Conservation (phyloP, 306 rosid species). For the Lathyrus sativus region DNA sequence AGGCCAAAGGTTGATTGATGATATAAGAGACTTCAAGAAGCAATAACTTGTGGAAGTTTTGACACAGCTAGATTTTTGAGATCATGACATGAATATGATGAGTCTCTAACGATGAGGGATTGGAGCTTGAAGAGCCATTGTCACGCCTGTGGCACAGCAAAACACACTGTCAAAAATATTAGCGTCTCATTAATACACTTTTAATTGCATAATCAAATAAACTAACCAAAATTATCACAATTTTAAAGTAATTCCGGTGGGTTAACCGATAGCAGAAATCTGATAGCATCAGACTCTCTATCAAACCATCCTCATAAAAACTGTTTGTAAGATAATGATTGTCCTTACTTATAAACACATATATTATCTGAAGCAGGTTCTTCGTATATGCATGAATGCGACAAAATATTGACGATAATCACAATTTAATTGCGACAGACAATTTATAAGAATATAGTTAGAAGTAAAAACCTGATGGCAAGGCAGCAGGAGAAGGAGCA, state of each 20-base stretch:
- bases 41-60: slow-evolving; percentile 49
- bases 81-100: slow-evolving; percentile 17
- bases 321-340: no score
- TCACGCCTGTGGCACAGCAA: slow-evolving; percentile 99
- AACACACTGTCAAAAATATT: slow-evolving; percentile 98
- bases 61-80: slow-evolving; percentile 45
- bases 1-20: slow-evolving; percentile 65
- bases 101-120: slow-evolving; percentile 82
- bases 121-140: slow-evolving; percentile 77
- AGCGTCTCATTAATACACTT: slow-evolving; percentile 45
- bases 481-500: slow-evolving; percentile 87
- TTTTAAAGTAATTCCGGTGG: neutral
- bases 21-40: slow-evolving; percentile 56
- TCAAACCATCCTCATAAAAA: no score
- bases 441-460: neutral
- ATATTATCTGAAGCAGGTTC: no score
- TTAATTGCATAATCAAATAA: neutral
- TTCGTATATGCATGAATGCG: no score
- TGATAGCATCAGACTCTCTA: no score
- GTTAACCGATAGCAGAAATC: no score
- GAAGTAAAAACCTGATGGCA: slow-evolving; percentile 72
- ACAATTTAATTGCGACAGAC: neutral
- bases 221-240: neutral
- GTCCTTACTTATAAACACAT: no score
- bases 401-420: no score